Percentiles rank a stretch among this genome's conserved stretches.
Conservation (phyloP, 129 eudicot species). For the Pseudognaphalium luteoalbum region DNA sequence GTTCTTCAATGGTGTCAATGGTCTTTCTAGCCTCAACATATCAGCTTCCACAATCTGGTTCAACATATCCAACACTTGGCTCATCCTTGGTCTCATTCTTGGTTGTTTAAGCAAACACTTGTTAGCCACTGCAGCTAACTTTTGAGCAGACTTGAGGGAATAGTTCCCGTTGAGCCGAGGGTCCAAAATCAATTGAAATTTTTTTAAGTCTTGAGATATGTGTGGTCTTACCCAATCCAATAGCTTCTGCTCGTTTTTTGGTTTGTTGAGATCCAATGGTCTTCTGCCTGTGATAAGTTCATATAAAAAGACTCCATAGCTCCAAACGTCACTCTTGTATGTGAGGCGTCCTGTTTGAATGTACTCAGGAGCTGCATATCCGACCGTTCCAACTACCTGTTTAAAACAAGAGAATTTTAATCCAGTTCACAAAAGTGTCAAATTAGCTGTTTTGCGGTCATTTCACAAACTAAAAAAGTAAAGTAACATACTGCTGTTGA, state of each 20-base stretch:
- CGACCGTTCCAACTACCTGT: slow-evolving; percentile 82
- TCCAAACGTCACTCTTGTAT: slow-evolving; percentile 80
- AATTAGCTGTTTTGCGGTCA: slow-evolving; percentile 6
- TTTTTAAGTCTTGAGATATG: slow-evolving; percentile 48
- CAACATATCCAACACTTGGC: slow-evolving; percentile 62
- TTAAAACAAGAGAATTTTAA: background rate
- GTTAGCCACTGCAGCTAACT: slow-evolving; percentile 76
- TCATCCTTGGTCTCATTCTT: slow-evolving; percentile 68
- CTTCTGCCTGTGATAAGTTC: slow-evolving; percentile 85
- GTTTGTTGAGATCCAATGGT: slow-evolving; percentile 62
- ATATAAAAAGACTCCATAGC: slow-evolving; percentile 80
- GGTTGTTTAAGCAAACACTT: slow-evolving; percentile 63
- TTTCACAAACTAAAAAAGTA: background rate
- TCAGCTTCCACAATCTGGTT: slow-evolving; percentile 45
- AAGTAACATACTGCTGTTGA: slow-evolving; percentile 66
- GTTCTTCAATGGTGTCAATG: slow-evolving; percentile 19
- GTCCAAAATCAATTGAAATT: slow-evolving; percentile 66
- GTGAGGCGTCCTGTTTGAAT: slow-evolving; percentile 81
- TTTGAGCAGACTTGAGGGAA: slow-evolving; percentile 61
- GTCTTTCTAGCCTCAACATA: slow-evolving; percentile 28
- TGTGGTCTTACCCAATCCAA: slow-evolving; percentile 72
- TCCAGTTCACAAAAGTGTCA: background rate
- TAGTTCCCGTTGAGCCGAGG: slow-evolving; percentile 62
- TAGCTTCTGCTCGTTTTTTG: slow-evolving; percentile 63
- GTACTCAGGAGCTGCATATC: slow-evolving; percentile 90